Conservation (phyloP, 768 basidiomycete genomes). For the Xanthoconium purpureum region DNA sequence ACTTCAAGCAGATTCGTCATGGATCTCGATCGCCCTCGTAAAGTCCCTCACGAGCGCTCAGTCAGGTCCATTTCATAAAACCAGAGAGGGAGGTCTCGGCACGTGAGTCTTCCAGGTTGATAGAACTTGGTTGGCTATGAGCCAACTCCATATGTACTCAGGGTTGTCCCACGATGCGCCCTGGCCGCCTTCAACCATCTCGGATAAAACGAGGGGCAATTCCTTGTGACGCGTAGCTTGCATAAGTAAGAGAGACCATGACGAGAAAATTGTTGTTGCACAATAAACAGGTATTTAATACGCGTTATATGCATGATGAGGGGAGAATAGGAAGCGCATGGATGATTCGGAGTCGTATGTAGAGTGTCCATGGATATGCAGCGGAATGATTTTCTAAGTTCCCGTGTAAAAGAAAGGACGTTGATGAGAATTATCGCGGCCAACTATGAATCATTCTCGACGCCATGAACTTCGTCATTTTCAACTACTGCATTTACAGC, state of each 20-base stretch:
- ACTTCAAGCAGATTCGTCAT: not conserved
- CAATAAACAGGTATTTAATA: constrained; percentile 23
- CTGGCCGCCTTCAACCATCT: too few relatives aligned
- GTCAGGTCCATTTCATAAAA: too few relatives aligned
- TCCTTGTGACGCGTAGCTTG: too few relatives aligned
- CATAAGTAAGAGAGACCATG: constrained; percentile 1
- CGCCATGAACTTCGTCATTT: constrained; percentile 6
- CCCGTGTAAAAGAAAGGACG: not conserved
- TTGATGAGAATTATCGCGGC: not conserved
- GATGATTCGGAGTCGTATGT: constrained; percentile 11
- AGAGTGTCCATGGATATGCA: constrained; percentile 29
- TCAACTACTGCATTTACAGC: constrained; percentile 8
- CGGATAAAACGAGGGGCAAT: too few relatives aligned
- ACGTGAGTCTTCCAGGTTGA: too few relatives aligned
- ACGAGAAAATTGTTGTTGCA: constrained; percentile 26
- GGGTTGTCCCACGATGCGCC: too few relatives aligned
- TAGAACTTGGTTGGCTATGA: too few relatives aligned
- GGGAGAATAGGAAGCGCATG: constrained; percentile 21
- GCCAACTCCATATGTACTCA: too few relatives aligned
- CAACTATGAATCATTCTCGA: constrained; percentile 17
- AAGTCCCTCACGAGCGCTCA: too few relatives aligned
- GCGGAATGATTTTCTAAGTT: constrained; percentile 21
- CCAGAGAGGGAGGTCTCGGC: too few relatives aligned
- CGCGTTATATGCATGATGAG: constrained; percentile 17
- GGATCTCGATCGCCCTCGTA: too few relatives aligned